Conservation (phyloP, 169 alveolate genomes). For the Plasmodium vivax region DNA sequence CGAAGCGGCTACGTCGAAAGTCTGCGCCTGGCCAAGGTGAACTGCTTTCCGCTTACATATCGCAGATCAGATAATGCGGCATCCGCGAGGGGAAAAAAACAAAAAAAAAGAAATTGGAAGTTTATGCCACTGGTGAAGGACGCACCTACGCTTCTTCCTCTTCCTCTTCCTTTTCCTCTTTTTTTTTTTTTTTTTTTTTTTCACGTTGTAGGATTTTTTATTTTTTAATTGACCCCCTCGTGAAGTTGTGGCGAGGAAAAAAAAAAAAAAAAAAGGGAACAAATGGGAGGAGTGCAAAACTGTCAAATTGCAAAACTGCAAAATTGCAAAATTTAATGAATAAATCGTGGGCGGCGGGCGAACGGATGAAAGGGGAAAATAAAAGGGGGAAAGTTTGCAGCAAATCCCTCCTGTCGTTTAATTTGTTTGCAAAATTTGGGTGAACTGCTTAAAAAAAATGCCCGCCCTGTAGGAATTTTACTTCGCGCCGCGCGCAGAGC, state of each 20-base stretch:
- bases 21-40: neutral
- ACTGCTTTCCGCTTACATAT: neutral
- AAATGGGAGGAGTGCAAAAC: neutral
- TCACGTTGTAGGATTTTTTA: slow-evolving; percentile 3
- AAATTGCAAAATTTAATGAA: neutral
- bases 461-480: neutral
- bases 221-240: neutral
- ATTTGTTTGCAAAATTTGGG: neutral
- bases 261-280: neutral
- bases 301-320: neutral
- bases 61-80: neutral
- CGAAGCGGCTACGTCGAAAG: neutral
- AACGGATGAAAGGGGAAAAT: neutral
- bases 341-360: neutral
- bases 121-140: neutral
- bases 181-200: neutral
- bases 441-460: slow-evolving; percentile 12
- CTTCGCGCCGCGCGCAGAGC: neutral
- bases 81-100: neutral
- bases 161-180: neutral
- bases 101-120: neutral
- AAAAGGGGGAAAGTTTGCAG: neutral
- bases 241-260: neutral
- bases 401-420: neutral
- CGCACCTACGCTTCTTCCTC: neutral